Percentiles rank a stretch among this genome's conserved stretches.
phyloP scores from a whole-genome alignment of 2,329 filamentous ascomycete genomes.

The Fusarium sulawesiense region DNA sequence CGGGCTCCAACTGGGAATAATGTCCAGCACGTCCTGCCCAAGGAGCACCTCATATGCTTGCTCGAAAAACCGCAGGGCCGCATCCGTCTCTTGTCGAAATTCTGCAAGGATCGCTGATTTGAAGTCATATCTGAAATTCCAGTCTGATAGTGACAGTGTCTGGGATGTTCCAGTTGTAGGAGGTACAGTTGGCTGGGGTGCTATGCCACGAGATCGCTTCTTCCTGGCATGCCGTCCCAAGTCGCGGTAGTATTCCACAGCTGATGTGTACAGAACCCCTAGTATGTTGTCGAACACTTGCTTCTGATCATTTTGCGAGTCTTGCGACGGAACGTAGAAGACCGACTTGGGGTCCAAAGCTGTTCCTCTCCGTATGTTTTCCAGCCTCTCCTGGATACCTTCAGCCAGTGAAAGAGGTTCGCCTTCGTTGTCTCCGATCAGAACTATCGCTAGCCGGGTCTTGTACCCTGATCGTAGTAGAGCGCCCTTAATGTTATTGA shows the following conservation, averaged over 20 bases:
- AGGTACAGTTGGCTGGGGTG: slow-evolving; percentile 83
- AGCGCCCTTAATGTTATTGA: slow-evolving; percentile 78
- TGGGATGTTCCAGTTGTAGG: slow-evolving; percentile 87
- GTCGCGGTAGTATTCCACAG: slow-evolving; percentile 92
- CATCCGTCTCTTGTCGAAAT: slow-evolving; percentile 92
- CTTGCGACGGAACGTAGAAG: slow-evolving; percentile 83
- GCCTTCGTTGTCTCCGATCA: slow-evolving; percentile 49
- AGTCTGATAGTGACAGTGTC: slow-evolving; percentile 84
- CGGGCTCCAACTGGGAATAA: slow-evolving; percentile 88
- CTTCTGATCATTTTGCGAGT: slow-evolving; percentile 76
- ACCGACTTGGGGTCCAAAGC: slow-evolving; percentile 85
- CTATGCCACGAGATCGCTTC: slow-evolving; percentile 82
- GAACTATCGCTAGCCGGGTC: slow-evolving; percentile 78
- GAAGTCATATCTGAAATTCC: slow-evolving; percentile 95
- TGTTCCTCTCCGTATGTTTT: slow-evolving; percentile 81
- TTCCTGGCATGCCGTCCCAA: slow-evolving; percentile 91
- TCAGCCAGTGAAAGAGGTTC: slow-evolving; percentile 67
- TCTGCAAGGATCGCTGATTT: slow-evolving; percentile 92
- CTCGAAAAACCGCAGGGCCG: slow-evolving; percentile 85
- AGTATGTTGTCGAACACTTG: slow-evolving; percentile 81
- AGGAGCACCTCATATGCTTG: slow-evolving; percentile 87
- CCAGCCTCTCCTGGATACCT: slow-evolving; percentile 74
- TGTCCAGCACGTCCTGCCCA: slow-evolving; percentile 85
- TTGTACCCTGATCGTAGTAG: slow-evolving; percentile 79
- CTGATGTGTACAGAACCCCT: slow-evolving; percentile 75